A percentile compares a stretch with the other conserved stretches of the same genome.
phyloP scores from a whole-genome alignment of 176 grass and related monocot genomes.

The Oryza nivara region DNA sequence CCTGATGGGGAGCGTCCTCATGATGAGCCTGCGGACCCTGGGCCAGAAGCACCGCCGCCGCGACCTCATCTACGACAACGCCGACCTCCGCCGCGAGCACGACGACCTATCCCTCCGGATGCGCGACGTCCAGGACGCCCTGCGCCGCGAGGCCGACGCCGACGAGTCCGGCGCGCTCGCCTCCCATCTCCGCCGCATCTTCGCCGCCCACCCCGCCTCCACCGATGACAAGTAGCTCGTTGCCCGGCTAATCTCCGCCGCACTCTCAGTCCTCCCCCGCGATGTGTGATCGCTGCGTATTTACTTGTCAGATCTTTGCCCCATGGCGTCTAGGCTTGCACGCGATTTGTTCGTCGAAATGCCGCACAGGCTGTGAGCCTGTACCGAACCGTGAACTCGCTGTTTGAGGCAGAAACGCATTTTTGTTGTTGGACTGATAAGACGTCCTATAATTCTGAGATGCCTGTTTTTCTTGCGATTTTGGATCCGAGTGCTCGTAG shows the following conservation, averaged over 20 bases:
- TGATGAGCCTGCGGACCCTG: slow-evolving; percentile 79
- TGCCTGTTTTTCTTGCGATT: neutral
- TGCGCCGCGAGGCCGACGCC: slow-evolving; percentile 61
- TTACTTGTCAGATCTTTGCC: neutral
- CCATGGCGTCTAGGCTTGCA: neutral
- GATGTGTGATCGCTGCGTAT: neutral
- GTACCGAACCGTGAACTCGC: neutral
- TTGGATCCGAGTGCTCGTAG: neutral
- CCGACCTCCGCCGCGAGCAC: slow-evolving; percentile 63
- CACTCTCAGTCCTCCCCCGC: neutral
- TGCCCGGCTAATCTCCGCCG: neutral
- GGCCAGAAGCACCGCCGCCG: slow-evolving; percentile 80
- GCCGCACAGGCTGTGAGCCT: neutral
- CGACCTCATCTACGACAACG: slow-evolving; percentile 76
- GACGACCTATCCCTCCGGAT: slow-evolving; percentile 59
- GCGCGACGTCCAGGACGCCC: slow-evolving; percentile 59
- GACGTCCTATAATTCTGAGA: neutral
- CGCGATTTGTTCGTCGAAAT: slow-evolving; percentile 50
- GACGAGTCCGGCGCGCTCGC: slow-evolving; percentile 67
- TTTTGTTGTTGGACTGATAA: neutral
- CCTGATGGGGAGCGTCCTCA: slow-evolving; percentile 79
- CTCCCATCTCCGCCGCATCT: slow-evolving; percentile 79
- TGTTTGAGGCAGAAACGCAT: neutral
- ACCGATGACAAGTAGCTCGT: slow-evolving; percentile 14
- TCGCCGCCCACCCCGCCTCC: slow-evolving; percentile 46